phyloP scores from a whole-genome alignment of 108 stramenopile species.

The Skeletonema menzelii region DNA sequence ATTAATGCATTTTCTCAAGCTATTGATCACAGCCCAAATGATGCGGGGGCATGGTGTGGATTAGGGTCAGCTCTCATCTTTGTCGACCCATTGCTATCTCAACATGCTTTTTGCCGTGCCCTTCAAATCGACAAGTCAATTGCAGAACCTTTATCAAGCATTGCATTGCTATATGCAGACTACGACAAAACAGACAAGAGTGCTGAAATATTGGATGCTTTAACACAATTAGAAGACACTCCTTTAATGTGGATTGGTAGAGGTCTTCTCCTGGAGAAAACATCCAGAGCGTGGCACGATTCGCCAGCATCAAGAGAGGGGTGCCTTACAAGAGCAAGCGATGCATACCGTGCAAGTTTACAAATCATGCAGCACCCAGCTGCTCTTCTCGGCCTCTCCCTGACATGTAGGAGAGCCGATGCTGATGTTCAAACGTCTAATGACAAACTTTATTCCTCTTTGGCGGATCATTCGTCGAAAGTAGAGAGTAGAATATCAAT shows the following conservation, averaged over 20 bases:
- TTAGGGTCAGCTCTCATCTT: conserved; percentile 56
- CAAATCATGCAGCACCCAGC: conserved; percentile 60
- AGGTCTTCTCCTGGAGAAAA: conserved; percentile 61
- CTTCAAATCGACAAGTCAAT: conserved; percentile 57
- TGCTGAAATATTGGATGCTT: conserved; percentile 48
- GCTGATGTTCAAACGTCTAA: background rate
- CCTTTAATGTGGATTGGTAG: conserved; percentile 85
- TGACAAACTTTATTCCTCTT: conserved; percentile 19
- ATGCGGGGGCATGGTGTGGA: conserved; percentile 72
- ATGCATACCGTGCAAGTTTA: conserved; percentile 69
- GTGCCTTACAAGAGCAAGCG: conserved; percentile 50
- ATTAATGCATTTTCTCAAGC: conserved; percentile 37
- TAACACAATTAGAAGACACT: conserved; percentile 74
- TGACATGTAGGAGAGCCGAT: conserved; percentile 40
- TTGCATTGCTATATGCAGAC: conserved; percentile 63
- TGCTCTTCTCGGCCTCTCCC: conserved; percentile 56
- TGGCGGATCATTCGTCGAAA: conserved; percentile 29
- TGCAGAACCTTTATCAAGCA: conserved; percentile 68
- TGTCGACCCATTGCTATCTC: conserved; percentile 59
- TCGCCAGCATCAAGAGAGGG: conserved; percentile 11
- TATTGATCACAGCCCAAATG: conserved; percentile 40
- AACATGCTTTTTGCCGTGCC: conserved; percentile 70
- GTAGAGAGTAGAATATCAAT: conserved; percentile 18
- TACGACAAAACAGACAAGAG: conserved; percentile 38
- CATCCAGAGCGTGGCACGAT: conserved; percentile 37